Evolutionary conservation across 768 basidiomycete species (phyloP).

Genomic region (Postia placenta): DNA sequence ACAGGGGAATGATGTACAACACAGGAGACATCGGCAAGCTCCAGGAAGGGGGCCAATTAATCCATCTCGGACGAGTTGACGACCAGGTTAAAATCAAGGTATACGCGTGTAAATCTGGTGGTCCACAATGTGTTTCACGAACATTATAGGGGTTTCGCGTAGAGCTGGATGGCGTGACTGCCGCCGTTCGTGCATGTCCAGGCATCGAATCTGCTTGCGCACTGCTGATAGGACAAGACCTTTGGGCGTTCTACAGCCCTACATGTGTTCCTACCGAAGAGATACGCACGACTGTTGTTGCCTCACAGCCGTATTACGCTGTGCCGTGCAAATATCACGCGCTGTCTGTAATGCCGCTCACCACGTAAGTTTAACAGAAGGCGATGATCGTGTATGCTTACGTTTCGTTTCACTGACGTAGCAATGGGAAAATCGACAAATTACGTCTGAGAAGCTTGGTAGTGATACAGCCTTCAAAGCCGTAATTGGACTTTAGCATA

Average conservation of each 20-base stretch:
- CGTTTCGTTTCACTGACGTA: neutral
- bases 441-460: slow-evolving; percentile 33
- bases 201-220: slow-evolving; percentile 38
- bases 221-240: slow-evolving; percentile 38
- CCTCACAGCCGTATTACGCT: slow-evolving; percentile 48
- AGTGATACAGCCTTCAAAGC: neutral
- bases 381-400: neutral
- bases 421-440: slow-evolving; percentile 35
- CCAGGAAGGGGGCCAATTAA: slow-evolving; percentile 44
- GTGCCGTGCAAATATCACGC: slow-evolving; percentile 39
- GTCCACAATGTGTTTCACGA: neutral
- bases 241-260: slow-evolving; percentile 47
- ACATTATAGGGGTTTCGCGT: slow-evolving; percentile 45
- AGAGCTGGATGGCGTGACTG: slow-evolving; percentile 51
- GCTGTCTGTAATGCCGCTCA: slow-evolving; percentile 41
- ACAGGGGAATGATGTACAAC: slow-evolving; percentile 45
- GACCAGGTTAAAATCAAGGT: slow-evolving; percentile 63
- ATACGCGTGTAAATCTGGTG: slow-evolving; percentile 8
- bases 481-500: neutral
- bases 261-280: slow-evolving; percentile 23
- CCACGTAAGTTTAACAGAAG: slow-evolving; percentile 26
- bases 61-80: slow-evolving; percentile 54
- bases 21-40: slow-evolving; percentile 57
- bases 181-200: slow-evolving; percentile 40
- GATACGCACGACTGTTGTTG: slow-evolving; percentile 32